Evolutionary conservation across 768 basidiomycete genomes (phyloP), one percentile per base, ranked within the genome.

Genomic region (Auriscalpium vulgare): DNA sequence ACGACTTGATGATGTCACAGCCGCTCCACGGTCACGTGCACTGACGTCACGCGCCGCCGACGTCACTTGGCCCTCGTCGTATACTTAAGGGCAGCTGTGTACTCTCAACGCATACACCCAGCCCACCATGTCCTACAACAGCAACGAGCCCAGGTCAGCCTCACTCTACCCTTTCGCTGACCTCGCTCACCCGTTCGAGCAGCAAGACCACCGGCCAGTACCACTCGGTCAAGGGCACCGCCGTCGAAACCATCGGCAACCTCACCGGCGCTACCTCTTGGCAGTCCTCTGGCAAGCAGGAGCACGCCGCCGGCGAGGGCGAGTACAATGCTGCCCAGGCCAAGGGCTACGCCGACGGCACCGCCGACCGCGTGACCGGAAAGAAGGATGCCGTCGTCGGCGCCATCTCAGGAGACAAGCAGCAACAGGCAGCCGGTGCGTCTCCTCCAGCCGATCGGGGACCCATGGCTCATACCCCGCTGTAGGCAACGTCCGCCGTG

Each of bases 311-410:
- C 62, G 80, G 79, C 56, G 75, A 80, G 67, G 66, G 66, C 51
- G 75, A 78, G 67, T 71, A 74, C 63, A 75, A 74, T 47, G 71
- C 73, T 16, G 77, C 78, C 3, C 75, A 76, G 56, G 72, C 74
- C 17, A 71, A 83, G 65, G 75, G 72, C 17, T 83, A 75, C 58
- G 74, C 65, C 4, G 75, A 83, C 51, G 82, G 82, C 21, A 65
- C 67, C 0, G 10, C 64, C 13, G 81, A 83, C 56, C 74, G 72
- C 54, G 37, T 74, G 8, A 66, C 60, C 2, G 82, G 82, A 43
- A 79, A 80, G 67, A 76, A 78, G 56, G 81, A 83, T 53, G 63
- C 78, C 46, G 67, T 84, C 37, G 69, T 79, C 37, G 82, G 82
- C 37, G 78, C 82, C 10, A 58, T 84, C 49, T 75, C 70, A 17